Conservation (phyloP, 2,329 filamentous ascomycete genomes). For the Myotisia sp. region DNA sequence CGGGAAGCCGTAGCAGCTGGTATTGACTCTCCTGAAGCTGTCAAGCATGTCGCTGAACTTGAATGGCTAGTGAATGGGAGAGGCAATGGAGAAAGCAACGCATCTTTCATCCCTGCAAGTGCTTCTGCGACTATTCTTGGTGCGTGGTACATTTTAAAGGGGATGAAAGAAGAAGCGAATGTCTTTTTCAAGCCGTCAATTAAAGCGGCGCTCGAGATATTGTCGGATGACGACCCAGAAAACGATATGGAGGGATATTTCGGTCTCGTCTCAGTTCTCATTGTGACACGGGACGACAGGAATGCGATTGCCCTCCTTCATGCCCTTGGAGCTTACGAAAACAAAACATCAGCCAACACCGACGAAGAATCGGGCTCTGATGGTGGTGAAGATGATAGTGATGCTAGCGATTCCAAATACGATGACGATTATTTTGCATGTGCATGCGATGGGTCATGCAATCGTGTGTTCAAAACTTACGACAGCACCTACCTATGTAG, state of each 20-base stretch:
- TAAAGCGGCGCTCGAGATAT: slow-evolving; percentile 5
- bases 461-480: background rate
- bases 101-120: background rate
- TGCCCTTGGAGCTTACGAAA: too few relatives aligned
- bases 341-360: background rate
- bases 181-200: slow-evolving; percentile 7
- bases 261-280: background rate
- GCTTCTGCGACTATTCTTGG: slow-evolving; percentile 6
- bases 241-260: slow-evolving; percentile 7
- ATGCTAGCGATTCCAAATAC: background rate
- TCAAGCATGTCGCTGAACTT: slow-evolving; percentile 4
- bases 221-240: slow-evolving; percentile 9
- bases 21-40: slow-evolving; percentile 5
- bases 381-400: background rate
- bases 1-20: slow-evolving; percentile 5
- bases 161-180: slow-evolving; percentile 6
- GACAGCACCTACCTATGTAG: slow-evolving; percentile 6
- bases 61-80: slow-evolving; percentile 6
- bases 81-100: background rate
- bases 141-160: slow-evolving; percentile 9
- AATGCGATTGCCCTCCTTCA: background rate
- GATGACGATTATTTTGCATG: background rate
- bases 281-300: slow-evolving; percentile 2
- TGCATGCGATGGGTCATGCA: slow-evolving; percentile 7
- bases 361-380: background rate